Evolutionary conservation across 176 grass and related monocot genomes (phyloP), one percentile per base, ranked within the genome.

Genomic region (Hordeum marinum): DNA sequence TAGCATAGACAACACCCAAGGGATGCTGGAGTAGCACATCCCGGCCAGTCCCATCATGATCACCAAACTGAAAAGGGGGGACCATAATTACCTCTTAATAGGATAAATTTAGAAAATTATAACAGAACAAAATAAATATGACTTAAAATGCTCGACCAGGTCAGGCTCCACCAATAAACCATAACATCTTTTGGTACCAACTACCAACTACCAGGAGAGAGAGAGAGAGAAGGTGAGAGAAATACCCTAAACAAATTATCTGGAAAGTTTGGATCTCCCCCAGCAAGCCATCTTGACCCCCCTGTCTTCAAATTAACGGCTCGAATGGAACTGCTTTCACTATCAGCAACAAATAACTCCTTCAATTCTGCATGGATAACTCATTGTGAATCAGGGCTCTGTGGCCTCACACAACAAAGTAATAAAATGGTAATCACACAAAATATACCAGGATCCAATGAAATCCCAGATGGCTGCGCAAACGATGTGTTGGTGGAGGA

Each of bases 181-280:
- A 39, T 11, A 45, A 63, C 23, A 75, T 68, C 2, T 72, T 78
- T 63, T 14, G 45, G 58, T 75, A 76, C 39, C 52, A 85, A 72
- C 31, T 48, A 48, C 45, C 13, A 37, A 37, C 37, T 39, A 9
- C 37, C 37, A 9, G 10, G 41, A 43, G 41, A 43, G 41, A 43
- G 40, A 41, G 40, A 41, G 43, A 13, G 43, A 52, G 48, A 52
- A 18, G 48, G 34, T 76, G 71, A 75, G 42, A 90, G 72, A 80
- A 66, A 72, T 98, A 98, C 96, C 91, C 91, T 95, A 87, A 98
- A 98, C 72, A 98, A 95, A 81, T 98, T 98, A 67, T 98, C 96
- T 82, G 93, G 78, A 81, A 98, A 90, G 35, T 86, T 68, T 69
- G 93, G 84, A 72, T 98, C 96, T 48, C 96, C 96, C 82, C 96